Base-by-base conservation (phyloP, 768 basidiomycete species). In the Boletus reticulatus region DNA sequence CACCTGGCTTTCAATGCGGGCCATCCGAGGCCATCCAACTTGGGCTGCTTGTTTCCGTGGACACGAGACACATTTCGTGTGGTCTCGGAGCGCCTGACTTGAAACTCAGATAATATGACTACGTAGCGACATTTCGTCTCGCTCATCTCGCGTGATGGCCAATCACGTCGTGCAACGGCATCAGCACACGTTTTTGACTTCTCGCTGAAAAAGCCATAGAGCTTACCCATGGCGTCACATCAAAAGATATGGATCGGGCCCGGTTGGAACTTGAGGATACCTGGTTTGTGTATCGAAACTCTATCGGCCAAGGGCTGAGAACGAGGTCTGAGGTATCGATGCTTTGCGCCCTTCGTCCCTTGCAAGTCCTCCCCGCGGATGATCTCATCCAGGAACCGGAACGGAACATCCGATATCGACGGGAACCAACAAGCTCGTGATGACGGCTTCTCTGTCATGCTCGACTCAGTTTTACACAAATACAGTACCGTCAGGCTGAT, bases 171-270 rank as follows among this genome's bases (percentile, higher is more conserved):
- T 29, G n/a, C 27, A 31, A 6, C 24, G 12, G 16, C 17, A 55
- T 20, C 38, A 50, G 12, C 10, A 22, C 27, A 49, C 37, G 47
- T 49, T 49, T 16, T 13, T 37, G 37, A 22, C 52, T 41, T 41
- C 37, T 19, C 29, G 20, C 38, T 32, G 31, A 22, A 34, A 52
- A 24, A 20, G 48, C 6, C 19, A 43, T 37, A 20, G 9, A 10
- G 36, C 32, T 43, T 22, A 11, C 20, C 34, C 39, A 56, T 53
- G 50, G 50, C 51, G 43, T 44, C 36, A 55, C 36, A 55, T 53
- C 32, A 4, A 8, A 19, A 19, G 13, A 12, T n/a, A 36, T 10
- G 14, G 12, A 52, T 24, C 41, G 19, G 13, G 19, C 7, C 5
- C 41, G 29, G 48, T 44, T 43, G 55, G 27, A 27, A 27, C 27